These are phyloP conservation scores for Flaveria floridana DNA, from an alignment of 140 eudicot genomes.

Conservation along the genomic window DNA sequence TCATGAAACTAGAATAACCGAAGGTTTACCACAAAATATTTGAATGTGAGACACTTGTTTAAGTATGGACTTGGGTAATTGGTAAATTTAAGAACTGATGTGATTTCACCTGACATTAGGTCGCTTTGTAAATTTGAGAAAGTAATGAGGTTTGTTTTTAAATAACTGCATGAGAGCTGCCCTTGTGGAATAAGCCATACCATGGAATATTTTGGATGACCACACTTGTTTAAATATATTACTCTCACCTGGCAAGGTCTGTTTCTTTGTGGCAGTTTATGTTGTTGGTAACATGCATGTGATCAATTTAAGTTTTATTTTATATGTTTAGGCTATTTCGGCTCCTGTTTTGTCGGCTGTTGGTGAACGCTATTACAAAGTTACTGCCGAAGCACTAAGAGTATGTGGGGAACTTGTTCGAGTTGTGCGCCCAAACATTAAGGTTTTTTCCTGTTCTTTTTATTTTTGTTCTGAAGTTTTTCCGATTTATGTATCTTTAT, in stretches of 20 bases:
- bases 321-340: constrained; percentile 66
- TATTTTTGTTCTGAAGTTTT: not conserved
- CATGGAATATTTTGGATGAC: not conserved
- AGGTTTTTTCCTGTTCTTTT: constrained; percentile 42
- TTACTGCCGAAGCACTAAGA: constrained; percentile 96
- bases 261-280: not conserved
- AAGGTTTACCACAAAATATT: not conserved
- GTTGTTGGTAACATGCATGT: not conserved
- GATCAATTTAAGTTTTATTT: not conserved
- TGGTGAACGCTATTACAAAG: constrained; percentile 98
- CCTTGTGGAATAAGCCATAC: not conserved
- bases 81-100: not conserved
- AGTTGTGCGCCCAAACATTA: constrained; percentile 77
- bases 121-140: not conserved
- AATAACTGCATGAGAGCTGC: not conserved
- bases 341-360: constrained; percentile 86
- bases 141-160: not conserved
- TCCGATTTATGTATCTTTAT: not conserved
- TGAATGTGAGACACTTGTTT: not conserved
- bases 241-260: not conserved
- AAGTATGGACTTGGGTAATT: not conserved
- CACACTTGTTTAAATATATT: not conserved
- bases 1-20: not conserved
- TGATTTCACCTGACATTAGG: not conserved
- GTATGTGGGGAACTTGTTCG: constrained; percentile 99